These are phyloP conservation scores for Trichoderma harzianum DNA, from an alignment of 2,329 filamentous ascomycete species.

Conservation along the genomic window DNA sequence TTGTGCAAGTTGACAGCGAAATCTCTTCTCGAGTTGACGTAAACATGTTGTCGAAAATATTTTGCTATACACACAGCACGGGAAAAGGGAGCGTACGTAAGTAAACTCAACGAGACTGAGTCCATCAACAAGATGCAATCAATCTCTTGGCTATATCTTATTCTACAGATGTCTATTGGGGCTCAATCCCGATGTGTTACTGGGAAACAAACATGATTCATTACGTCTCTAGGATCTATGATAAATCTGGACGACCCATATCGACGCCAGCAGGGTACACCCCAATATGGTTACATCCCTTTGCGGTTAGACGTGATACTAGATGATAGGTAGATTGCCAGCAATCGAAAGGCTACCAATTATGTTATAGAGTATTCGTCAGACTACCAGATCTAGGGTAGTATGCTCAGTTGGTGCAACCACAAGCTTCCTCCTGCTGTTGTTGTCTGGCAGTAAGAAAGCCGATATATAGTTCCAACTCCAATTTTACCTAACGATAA, in stretches of 20 bases:
- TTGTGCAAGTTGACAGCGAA: neutral
- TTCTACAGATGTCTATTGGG: neutral
- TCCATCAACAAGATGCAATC: neutral
- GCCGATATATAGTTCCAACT: neutral
- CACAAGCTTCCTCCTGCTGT: neutral
- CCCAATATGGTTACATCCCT: neutral
- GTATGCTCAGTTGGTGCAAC: neutral
- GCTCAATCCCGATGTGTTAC: neutral
- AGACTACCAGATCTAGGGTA: neutral
- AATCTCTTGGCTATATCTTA: neutral
- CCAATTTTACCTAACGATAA: rapidly evolving
- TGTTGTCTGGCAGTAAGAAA: neutral
- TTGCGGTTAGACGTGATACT: neutral
- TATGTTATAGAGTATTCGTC: neutral
- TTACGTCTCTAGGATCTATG: neutral
- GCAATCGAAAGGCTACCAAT: neutral
- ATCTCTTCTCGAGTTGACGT: neutral
- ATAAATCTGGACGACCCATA: neutral
- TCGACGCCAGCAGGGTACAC: neutral
- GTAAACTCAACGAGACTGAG: rapidly evolving
- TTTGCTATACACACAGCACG: neutral
- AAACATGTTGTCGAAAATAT: neutral
- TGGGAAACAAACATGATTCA: neutral
- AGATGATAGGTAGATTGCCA: neutral
- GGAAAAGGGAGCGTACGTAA: neutral